phyloP scores from a whole-genome alignment of 2,329 filamentous ascomycete species.

The Penicillium sclerotigenum region DNA sequence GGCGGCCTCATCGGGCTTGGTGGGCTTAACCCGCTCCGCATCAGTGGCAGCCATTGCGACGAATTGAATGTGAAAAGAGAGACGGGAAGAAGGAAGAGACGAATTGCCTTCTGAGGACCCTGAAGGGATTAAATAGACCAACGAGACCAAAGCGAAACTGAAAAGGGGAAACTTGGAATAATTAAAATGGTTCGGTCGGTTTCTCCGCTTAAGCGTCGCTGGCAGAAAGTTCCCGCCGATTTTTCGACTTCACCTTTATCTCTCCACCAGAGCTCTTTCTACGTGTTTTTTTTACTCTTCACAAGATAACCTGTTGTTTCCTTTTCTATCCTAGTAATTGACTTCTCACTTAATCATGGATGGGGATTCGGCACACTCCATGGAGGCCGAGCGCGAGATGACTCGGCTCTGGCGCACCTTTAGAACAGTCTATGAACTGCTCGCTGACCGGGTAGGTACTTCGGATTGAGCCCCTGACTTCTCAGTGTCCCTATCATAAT shows the following conservation, averaged over 20 bases:
- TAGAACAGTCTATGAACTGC: constrained; percentile 93
- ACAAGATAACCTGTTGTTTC: not conserved
- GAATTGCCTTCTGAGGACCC: not conserved
- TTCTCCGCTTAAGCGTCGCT: constrained; percentile 27
- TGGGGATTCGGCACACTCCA: constrained; percentile 37
- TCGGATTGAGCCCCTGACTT: not conserved
- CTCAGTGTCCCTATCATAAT: not conserved
- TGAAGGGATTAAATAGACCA: constrained; percentile 9
- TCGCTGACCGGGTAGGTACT: constrained; percentile 72
- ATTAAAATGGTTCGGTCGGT: constrained; percentile 27
- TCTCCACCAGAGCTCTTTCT: constrained; percentile 12
- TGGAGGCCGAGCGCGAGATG: constrained; percentile 42
- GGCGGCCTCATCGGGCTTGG: constrained; percentile 80
- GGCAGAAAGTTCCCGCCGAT: constrained; percentile 29
- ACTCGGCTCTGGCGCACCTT: constrained; percentile 88
- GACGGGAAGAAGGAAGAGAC: constrained; percentile 12
- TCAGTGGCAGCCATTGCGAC: constrained; percentile 39
- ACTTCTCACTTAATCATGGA: constrained; percentile 33
- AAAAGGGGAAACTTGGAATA: constrained; percentile 22
- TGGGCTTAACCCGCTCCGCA: constrained; percentile 59
- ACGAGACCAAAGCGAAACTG: constrained; percentile 17
- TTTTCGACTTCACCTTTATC: constrained; percentile 22
- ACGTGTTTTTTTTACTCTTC: constrained; percentile 3
- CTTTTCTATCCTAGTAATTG: not conserved
- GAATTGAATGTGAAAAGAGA: constrained; percentile 9